phyloP scores from a whole-genome alignment of 495 filamentous ascomycete genomes.

The Neurospora sp. region DNA sequence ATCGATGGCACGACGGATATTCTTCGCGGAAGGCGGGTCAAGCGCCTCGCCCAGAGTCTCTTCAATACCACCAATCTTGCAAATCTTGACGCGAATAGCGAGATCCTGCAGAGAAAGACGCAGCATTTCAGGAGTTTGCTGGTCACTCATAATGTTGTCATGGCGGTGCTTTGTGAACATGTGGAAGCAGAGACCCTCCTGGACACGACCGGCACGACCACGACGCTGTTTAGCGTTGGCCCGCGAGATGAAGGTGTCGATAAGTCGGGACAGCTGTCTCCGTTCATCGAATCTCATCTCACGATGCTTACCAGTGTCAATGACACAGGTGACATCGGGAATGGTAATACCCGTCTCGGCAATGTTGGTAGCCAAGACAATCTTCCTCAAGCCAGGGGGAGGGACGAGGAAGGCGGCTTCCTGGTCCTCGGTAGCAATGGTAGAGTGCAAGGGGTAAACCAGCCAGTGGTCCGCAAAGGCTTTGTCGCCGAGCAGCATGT shows the following conservation, averaged over 20 bases:
- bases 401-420: slow-evolving; percentile 83
- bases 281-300: slow-evolving; percentile 94
- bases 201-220: slow-evolving; percentile 91
- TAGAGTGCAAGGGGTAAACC: slow-evolving; percentile 82
- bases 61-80: slow-evolving; percentile 85
- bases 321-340: slow-evolving; percentile 89
- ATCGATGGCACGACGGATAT: slow-evolving; percentile 85
- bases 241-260: slow-evolving; percentile 86
- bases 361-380: slow-evolving; percentile 93
- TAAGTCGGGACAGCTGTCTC: slow-evolving; percentile 76
- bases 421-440: slow-evolving; percentile 92
- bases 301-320: slow-evolving; percentile 91
- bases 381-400: slow-evolving; percentile 71
- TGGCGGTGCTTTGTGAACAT: slow-evolving; percentile 83
- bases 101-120: slow-evolving; percentile 88
- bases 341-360: slow-evolving; percentile 97
- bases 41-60: slow-evolving; percentile 80
- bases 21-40: slow-evolving; percentile 81
- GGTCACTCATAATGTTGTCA: slow-evolving; percentile 67
- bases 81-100: slow-evolving; percentile 93
- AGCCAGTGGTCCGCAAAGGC: slow-evolving; percentile 62
- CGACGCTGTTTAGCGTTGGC: slow-evolving; percentile 92
- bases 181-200: slow-evolving; percentile 89
- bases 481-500: slow-evolving; percentile 63
- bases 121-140: slow-evolving; percentile 93